phyloP scores from a whole-genome alignment of 2,329 filamentous ascomycete genomes.

The Pseudogymnoascus sp. region DNA sequence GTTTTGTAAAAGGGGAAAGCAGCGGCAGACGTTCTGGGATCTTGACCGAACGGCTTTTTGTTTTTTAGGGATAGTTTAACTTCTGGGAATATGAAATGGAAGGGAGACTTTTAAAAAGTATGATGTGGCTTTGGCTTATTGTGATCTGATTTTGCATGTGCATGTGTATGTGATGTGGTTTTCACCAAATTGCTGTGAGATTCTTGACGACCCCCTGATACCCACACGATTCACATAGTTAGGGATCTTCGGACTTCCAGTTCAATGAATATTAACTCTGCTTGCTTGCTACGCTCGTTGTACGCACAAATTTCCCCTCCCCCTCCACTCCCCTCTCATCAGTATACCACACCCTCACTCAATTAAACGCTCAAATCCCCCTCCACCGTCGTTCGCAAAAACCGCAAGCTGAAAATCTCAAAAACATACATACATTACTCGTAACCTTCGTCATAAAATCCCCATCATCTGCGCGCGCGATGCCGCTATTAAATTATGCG shows the following conservation, averaged over 20 bases:
- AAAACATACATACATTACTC: not conserved
- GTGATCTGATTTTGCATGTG: too few relatives aligned
- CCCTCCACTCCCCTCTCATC: not conserved
- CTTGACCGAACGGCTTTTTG: too few relatives aligned
- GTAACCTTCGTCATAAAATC: not conserved
- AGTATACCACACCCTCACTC: too few relatives aligned
- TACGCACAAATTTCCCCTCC: not conserved
- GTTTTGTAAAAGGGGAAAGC: too few relatives aligned
- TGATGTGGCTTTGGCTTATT: too few relatives aligned
- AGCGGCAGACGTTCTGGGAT: too few relatives aligned
- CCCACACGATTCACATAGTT: too few relatives aligned
- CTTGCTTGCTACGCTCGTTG: not conserved
- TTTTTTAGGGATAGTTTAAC: not conserved
- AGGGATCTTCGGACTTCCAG: too few relatives aligned
- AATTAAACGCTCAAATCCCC: too few relatives aligned
- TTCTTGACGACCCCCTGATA: too few relatives aligned
- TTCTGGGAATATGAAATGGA: not conserved
- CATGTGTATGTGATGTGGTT: not conserved
- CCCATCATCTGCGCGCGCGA: not conserved
- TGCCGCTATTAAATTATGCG: slow-evolving; percentile 3
- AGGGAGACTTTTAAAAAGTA: not conserved
- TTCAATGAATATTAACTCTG: not conserved
- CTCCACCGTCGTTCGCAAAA: not conserved
- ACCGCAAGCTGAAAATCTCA: not conserved
- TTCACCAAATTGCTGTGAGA: too few relatives aligned